Base-by-base conservation (phyloP, 352 stramenopile genomes). In the Phytopythium boreale region DNA sequence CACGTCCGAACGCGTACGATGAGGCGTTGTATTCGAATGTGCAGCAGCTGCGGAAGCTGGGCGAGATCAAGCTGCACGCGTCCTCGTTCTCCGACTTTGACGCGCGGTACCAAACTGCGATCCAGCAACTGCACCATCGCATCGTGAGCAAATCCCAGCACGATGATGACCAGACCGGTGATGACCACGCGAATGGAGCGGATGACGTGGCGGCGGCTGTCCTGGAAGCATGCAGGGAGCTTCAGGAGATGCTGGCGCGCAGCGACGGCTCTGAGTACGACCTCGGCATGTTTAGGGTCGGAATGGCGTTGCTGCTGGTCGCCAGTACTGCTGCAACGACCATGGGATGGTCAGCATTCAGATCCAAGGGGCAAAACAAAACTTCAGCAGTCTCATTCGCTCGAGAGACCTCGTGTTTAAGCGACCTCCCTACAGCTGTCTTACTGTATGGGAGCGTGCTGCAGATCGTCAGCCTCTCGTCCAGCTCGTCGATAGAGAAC, bases 401-500 rank as follows among this genome's bases (percentile, higher is more conserved):
- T 20, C 7, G 20, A 5, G 43, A 50, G 3, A 56, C 26, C 0
- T 3, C 26, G 24, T 22, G 11, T 1, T n/a, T 4, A 36, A 34
- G 26, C 43, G n/a, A 20, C 8, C 27, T 60, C 15, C 36, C 55
- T 41, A 22, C 20, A 11, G 19, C 29, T 10, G 39, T 62, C 43
- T 17, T 51, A 31, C 34, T 59, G 46, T 31, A 66, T 10, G 71
- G 69, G 14, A 71, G 61, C 36, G 51, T 76, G 29, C 49, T 82
- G 15, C 81, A 92, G 29, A 82, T 91, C 58, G 66, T 67, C 19
- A 92, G 78, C 36, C 67, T 94, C 22, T 84, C 84, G 1, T 95
- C 86, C 1, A 94, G 81, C 36, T 96, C 88, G 6, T 93, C 85
- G 22, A 95, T 97, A 37, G 89, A 97, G 59, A 97, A 97, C 63